Conservation (phyloP, 805 yeast species). For the Nakazawaea wickerhamii region DNA sequence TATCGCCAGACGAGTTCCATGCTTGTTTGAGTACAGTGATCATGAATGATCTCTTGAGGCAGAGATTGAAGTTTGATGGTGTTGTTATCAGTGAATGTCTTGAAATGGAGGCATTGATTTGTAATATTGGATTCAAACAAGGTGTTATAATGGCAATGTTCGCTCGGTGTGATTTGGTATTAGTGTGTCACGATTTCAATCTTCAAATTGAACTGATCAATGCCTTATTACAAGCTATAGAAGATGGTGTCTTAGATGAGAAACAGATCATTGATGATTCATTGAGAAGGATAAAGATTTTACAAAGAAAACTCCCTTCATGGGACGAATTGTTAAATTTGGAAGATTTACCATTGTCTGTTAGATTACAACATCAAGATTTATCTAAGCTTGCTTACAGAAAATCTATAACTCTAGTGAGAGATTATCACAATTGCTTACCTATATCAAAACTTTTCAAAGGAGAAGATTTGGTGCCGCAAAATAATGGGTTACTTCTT, state of each 20-base stretch:
- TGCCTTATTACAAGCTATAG: slow-evolving; percentile 26
- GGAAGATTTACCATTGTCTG: slow-evolving; percentile 23
- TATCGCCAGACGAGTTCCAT: slow-evolving; percentile 55
- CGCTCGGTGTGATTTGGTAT: slow-evolving; percentile 60
- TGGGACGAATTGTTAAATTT: slow-evolving; percentile 41
- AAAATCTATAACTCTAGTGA: slow-evolving; percentile 45
- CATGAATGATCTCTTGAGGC: slow-evolving; percentile 43
- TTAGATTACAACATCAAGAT: slow-evolving; percentile 37
- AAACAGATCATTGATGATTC: slow-evolving; percentile 36
- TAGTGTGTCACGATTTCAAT: slow-evolving; percentile 52
- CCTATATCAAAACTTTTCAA: slow-evolving; percentile 41
- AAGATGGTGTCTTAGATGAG: slow-evolving; percentile 30
- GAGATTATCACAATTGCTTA: slow-evolving; percentile 45
- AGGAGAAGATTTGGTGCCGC: slow-evolving; percentile 16
- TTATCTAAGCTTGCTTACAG: slow-evolving; percentile 43
- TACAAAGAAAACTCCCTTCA: slow-evolving; percentile 35
- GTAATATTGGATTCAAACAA: slow-evolving; percentile 61
- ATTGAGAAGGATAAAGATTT: slow-evolving; percentile 35
- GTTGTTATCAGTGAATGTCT: slow-evolving; percentile 55
- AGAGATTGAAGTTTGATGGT: slow-evolving; percentile 48
- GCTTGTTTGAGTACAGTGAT: slow-evolving; percentile 56
- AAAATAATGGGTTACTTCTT: slow-evolving; percentile 23
- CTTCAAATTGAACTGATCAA: slow-evolving; percentile 53
- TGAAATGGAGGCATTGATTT: slow-evolving; percentile 58
- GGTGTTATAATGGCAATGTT: slow-evolving; percentile 57